Conservation (phyloP, 1,284 basidiomycete species). For the Sanghuangporus baumii region DNA sequence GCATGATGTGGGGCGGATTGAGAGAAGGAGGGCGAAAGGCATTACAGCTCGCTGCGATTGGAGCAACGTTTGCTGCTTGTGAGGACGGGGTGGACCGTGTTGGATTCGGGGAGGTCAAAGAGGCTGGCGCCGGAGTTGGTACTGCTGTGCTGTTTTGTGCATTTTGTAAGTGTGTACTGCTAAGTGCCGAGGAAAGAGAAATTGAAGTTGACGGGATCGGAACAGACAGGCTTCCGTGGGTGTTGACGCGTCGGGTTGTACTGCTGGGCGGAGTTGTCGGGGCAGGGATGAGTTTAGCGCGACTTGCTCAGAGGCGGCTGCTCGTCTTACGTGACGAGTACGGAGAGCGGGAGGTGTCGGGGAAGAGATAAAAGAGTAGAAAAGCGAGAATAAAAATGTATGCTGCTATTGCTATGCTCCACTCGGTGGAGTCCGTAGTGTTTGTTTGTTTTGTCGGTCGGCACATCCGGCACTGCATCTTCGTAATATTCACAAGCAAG, state of each 20-base stretch:
- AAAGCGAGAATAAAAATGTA: conserved; percentile 20
- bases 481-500: too few species aligned
- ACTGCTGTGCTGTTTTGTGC: conserved; percentile 53
- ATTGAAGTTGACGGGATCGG: conserved; percentile 10
- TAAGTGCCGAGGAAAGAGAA: conserved; percentile 1
- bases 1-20: conserved; percentile 68
- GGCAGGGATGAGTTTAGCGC: conserved; percentile 44
- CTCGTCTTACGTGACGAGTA: conserved; percentile 23
- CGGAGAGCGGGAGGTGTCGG: conserved; percentile 10
- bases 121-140: conserved; percentile 60
- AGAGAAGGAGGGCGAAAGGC: conserved; percentile 59
- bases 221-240: conserved; percentile 57
- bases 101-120: conserved; percentile 41
- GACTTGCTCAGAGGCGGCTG: conserved; percentile 38
- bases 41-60: conserved; percentile 47
- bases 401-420: neutral
- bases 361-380: conserved; percentile 9
- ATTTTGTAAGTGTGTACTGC: conserved; percentile 48
- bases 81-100: conserved; percentile 53
- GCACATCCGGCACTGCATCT: neutral
- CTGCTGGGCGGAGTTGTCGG: conserved; percentile 52
- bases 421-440: neutral
- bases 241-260: conserved; percentile 41
- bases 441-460: neutral
- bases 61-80: conserved; percentile 58